phyloP scores from a whole-genome alignment of 257 asterid species.

The Solanum pinnatisectum region DNA sequence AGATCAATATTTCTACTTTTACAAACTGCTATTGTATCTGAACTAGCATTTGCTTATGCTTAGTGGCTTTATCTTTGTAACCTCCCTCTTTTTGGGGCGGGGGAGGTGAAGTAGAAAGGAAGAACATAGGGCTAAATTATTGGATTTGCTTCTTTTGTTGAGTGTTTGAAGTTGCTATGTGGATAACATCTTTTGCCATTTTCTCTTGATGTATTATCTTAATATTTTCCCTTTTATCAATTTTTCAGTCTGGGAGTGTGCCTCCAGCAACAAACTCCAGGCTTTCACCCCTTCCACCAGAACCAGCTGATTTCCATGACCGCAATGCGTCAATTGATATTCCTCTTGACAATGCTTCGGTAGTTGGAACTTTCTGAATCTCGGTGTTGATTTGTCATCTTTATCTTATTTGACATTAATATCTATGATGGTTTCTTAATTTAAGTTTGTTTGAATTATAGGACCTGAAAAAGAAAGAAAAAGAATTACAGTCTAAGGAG shows the following conservation, averaged over 20 bases:
- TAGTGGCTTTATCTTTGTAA: not conserved
- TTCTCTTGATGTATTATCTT: not conserved
- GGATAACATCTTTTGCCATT: not conserved
- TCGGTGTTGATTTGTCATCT: not conserved
- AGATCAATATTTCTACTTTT: not conserved
- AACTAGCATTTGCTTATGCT: not conserved
- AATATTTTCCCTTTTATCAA: not conserved
- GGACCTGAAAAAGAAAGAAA: conserved; percentile 91
- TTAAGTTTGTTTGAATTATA: conserved; percentile 13
- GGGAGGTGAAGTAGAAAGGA: not conserved
- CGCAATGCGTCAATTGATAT: conserved; percentile 77
- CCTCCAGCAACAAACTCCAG: conserved; percentile 83
- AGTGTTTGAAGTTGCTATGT: not conserved
- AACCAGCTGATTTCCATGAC: conserved; percentile 88
- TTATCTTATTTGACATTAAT: not conserved
- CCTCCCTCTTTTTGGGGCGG: not conserved
- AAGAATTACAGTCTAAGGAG: conserved; percentile 84
- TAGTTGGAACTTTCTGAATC: conserved; percentile 17
- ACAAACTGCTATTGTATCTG: not conserved
- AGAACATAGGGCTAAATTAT: not conserved
- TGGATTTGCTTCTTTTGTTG: not conserved
- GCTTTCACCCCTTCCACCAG: conserved; percentile 93
- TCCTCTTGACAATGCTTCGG: conserved; percentile 74
- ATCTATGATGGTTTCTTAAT: conserved; percentile 4
- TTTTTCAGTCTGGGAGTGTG: conserved; percentile 61